These are phyloP conservation scores for Leccinum solheimii DNA, from an alignment of 1,284 basidiomycete species.

Conservation along the genomic window DNA sequence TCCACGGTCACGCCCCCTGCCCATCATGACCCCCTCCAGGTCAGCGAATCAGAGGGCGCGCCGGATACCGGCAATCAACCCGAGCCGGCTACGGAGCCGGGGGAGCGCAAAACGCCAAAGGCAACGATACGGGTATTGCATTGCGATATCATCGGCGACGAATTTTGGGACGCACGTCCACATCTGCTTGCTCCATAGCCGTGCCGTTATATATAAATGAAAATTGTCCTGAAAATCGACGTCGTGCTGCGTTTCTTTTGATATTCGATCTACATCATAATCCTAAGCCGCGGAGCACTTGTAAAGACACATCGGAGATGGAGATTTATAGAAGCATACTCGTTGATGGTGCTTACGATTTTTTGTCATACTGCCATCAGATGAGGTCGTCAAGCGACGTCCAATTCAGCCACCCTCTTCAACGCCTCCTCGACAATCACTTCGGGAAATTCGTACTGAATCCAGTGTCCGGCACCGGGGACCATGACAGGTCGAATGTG, in stretches of 20 bases:
- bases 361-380: too few species aligned
- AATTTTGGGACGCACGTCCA: constrained; percentile 70
- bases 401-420: constrained; percentile 18
- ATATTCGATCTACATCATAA: not conserved
- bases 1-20: not conserved
- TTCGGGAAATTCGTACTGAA: constrained; percentile 28
- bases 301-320: too few species aligned
- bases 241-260: not conserved
- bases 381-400: not conserved
- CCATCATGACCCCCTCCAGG: constrained; percentile 4
- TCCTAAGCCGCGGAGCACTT: not conserved
- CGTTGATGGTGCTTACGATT: too few species aligned
- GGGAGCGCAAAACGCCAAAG: constrained; percentile 38
- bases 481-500: constrained; percentile 19
- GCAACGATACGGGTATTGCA: constrained; percentile 62
- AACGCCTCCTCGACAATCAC: constrained; percentile 26
- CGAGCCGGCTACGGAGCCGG: constrained; percentile 15
- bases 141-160: constrained; percentile 81
- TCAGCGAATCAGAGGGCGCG: constrained; percentile 4
- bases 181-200: constrained; percentile 43
- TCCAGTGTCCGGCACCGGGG: constrained; percentile 24
- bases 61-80: not conserved
- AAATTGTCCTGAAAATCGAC: not conserved
- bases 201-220: not conserved
- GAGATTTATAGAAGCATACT: too few species aligned